Evolutionary conservation across 2,329 filamentous ascomycete genomes (phyloP).

Genomic region (Pseudogymnoascus sp.): DNA sequence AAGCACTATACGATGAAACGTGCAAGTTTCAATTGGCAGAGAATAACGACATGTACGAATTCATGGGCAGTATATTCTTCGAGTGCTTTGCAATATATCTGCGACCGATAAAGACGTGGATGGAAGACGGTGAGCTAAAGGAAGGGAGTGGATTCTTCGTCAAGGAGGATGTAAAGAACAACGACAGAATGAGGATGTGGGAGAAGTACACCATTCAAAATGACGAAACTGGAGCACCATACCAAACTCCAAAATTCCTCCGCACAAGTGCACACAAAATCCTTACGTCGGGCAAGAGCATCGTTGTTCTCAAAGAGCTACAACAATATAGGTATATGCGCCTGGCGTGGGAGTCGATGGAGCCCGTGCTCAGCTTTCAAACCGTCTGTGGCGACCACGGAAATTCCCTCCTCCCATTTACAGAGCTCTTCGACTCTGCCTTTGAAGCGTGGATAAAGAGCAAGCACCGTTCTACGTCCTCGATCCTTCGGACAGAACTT

Average conservation of each 20-base stretch:
- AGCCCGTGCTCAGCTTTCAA: conserved; percentile 48
- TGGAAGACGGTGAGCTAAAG: conserved; percentile 67
- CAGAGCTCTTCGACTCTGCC: conserved; percentile 63
- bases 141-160: conserved; percentile 70
- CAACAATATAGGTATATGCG: conserved; percentile 41
- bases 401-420: conserved; percentile 55
- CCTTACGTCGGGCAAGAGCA: conserved; percentile 82
- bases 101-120: conserved; percentile 73
- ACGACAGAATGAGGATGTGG: conserved; percentile 41
- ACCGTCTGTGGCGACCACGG: conserved; percentile 43
- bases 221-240: conserved; percentile 44
- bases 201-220: conserved; percentile 53
- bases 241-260: conserved; percentile 70
- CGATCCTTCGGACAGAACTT: conserved; percentile 57
- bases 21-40: conserved; percentile 64
- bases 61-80: conserved; percentile 65
- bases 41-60: conserved; percentile 52
- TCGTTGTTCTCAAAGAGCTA: conserved; percentile 72
- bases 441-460: conserved; percentile 72
- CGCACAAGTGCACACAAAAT: conserved; percentile 62
- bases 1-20: conserved; percentile 66
- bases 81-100: conserved; percentile 78
- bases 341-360: conserved; percentile 29
- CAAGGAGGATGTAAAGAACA: conserved; percentile 47
- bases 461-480: conserved; percentile 64